Evolutionary conservation across 140 eudicot species (phyloP).

Genomic region (Senecio squalidus): DNA sequence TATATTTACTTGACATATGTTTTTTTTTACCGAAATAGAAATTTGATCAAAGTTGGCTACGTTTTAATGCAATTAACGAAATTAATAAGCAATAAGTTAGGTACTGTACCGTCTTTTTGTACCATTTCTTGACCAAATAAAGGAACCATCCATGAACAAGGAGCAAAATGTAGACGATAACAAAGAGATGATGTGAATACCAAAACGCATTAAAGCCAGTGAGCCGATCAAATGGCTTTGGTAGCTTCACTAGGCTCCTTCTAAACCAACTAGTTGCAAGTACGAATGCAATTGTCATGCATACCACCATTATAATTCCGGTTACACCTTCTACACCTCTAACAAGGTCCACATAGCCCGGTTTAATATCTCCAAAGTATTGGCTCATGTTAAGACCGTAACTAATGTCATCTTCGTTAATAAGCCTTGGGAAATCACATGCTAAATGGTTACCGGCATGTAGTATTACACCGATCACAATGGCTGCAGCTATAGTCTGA

Average conservation of each 20-base stretch:
- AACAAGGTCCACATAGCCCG: conserved; percentile 53
- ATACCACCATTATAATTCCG: conserved; percentile 76
- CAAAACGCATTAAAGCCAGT: conserved; percentile 97
- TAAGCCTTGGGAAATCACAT: conserved; percentile 90
- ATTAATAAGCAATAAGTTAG: conserved; percentile 1
- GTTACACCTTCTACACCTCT: conserved; percentile 85
- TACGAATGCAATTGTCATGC: conserved; percentile 74
- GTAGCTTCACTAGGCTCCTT: conserved; percentile 83
- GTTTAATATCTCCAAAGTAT: conserved; percentile 56
- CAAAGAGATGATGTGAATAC: conserved; percentile 92
- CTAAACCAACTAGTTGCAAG: conserved; percentile 92
- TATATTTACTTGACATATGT: no score
- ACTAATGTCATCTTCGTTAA: conserved; percentile 32
- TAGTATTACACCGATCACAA: conserved; percentile 74
- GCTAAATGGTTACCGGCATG: conserved; percentile 94
- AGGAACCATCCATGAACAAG: conserved; percentile 75
- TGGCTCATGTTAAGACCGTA: conserved; percentile 31
- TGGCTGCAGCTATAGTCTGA: conserved; percentile 91
- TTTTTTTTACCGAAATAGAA: no score
- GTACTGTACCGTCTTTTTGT: conserved; percentile 70
- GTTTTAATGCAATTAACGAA: no score
- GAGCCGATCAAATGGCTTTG: conserved; percentile 86
- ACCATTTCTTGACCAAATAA: conserved; percentile 84
- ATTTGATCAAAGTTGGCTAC: no score
- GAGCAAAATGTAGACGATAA: conserved; percentile 75